A percentile compares a stretch with the other conserved stretches of the same genome.
phyloP scores from a whole-genome alignment of 108 stramenopile genomes.

The Stephanodiscus triporus region DNA sequence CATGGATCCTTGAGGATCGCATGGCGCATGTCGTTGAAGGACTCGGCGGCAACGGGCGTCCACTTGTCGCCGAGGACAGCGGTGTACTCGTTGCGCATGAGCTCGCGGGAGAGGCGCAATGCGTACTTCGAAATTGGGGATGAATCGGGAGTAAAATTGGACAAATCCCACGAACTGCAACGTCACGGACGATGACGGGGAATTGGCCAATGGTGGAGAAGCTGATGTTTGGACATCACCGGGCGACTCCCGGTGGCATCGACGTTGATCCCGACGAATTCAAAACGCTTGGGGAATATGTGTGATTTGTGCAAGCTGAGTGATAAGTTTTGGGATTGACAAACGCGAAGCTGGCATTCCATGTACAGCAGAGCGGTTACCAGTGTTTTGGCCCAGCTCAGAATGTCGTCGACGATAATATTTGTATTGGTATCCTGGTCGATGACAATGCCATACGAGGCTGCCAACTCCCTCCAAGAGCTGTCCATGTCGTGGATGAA shows the following conservation, averaged over 20 bases:
- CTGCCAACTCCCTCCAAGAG: not conserved
- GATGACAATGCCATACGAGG: not conserved
- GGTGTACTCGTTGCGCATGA: not conserved
- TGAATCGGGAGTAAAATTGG: conserved; percentile 10
- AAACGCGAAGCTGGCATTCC: not conserved
- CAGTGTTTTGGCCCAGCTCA: not conserved
- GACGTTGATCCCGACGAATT: conserved; percentile 28
- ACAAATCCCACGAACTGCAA: conserved; percentile 19
- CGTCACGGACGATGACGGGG: conserved; percentile 7
- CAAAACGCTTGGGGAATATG: conserved; percentile 2
- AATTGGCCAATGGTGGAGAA: not conserved
- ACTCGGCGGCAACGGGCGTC: not conserved
- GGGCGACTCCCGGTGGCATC: conserved; percentile 20
- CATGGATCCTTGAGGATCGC: not conserved
- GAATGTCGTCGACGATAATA: not conserved
- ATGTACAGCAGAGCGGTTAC: not conserved
- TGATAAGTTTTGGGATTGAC: not conserved
- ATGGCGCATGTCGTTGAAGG: not conserved
- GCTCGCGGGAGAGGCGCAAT: not conserved
- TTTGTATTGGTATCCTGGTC: not conserved
- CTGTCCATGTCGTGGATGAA: not conserved
- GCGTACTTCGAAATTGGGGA: conserved; percentile 18
- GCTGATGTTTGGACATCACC: not conserved
- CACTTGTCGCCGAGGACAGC: not conserved
- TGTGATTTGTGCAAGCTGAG: not conserved